A percentile compares a stretch with the other conserved stretches of the same genome.
phyloP scores from a whole-genome alignment of 2,329 filamentous ascomycete species.

The Penicillium rolfsii region DNA sequence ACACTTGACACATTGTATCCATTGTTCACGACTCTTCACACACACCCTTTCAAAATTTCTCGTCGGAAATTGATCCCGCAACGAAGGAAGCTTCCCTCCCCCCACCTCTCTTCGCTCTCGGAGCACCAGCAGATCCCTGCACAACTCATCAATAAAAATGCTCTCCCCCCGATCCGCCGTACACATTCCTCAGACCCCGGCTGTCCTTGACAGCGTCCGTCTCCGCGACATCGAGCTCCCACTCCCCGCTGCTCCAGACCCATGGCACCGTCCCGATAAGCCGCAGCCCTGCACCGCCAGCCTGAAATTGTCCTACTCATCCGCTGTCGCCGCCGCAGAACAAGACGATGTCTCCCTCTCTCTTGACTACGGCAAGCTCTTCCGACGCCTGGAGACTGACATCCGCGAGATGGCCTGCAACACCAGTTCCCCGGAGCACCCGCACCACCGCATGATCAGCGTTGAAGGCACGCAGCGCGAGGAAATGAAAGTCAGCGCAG shows the following conservation, averaged over 20 bases:
- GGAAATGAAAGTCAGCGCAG: slow-evolving; percentile 33
- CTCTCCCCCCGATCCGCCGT: slow-evolving; percentile 19
- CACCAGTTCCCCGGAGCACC: slow-evolving; percentile 20
- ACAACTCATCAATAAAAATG: slow-evolving; percentile 1
- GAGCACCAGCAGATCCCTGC: not conserved
- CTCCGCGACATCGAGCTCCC: slow-evolving; percentile 51
- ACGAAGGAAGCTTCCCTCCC: not conserved
- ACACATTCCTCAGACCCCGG: slow-evolving; percentile 37
- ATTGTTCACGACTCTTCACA: not conserved
- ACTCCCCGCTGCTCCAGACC: slow-evolving; percentile 48
- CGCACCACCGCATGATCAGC: slow-evolving; percentile 32
- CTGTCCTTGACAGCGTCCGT: slow-evolving; percentile 43
- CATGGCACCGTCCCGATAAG: slow-evolving; percentile 51
- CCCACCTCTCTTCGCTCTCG: not conserved
- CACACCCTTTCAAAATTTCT: not conserved
- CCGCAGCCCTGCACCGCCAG: slow-evolving; percentile 50
- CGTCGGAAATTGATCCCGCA: not conserved
- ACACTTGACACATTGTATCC: not conserved
- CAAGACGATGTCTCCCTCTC: slow-evolving; percentile 51
- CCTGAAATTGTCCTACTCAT: slow-evolving; percentile 49
- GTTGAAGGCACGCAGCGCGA: slow-evolving; percentile 34
- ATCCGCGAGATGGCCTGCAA: slow-evolving; percentile 36
- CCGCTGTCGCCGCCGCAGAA: slow-evolving; percentile 45
- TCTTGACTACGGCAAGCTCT: slow-evolving; percentile 54
- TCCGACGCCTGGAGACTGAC: slow-evolving; percentile 45